Evolutionary conservation across 2,329 filamentous ascomycete genomes (phyloP).

Genomic region (Trichoderma breve): DNA sequence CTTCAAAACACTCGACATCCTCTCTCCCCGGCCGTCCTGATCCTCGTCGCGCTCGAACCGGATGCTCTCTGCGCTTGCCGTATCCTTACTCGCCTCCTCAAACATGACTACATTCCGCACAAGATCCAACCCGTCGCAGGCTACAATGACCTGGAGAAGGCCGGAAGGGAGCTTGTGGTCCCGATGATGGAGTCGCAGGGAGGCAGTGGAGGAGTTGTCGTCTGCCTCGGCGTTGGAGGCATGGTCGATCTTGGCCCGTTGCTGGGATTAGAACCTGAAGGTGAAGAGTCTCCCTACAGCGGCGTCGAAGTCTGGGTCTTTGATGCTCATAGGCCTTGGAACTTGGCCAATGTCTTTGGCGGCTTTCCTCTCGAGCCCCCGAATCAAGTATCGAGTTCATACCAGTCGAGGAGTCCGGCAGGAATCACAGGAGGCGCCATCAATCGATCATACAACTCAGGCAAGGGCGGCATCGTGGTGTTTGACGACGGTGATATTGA

Average conservation of each 20-base stretch:
- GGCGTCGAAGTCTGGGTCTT: constrained; percentile 96
- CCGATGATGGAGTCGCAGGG: constrained; percentile 86
- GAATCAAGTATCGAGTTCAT: constrained; percentile 45
- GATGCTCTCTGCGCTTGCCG: constrained; percentile 94
- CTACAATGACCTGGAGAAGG: constrained; percentile 82
- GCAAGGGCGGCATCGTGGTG: constrained; percentile 84
- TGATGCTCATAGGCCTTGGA: constrained; percentile 91
- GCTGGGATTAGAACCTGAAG: constrained; percentile 66
- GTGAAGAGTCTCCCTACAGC: constrained; percentile 65
- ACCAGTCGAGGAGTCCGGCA: constrained; percentile 51
- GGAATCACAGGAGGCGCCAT: constrained; percentile 76
- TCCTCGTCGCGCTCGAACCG: constrained; percentile 90
- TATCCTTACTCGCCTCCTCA: constrained; percentile 88
- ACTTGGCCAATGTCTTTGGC: constrained; percentile 88
- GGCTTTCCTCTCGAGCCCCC: constrained; percentile 59
- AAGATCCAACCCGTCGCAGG: constrained; percentile 95
- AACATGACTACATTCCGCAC: constrained; percentile 95
- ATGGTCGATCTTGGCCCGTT: constrained; percentile 82
- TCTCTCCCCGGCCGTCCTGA: constrained; percentile 84
- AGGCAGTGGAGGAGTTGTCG: constrained; percentile 81
- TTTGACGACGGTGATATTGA: constrained; percentile 96
- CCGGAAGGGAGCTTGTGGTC: constrained; percentile 72
- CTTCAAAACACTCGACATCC: constrained; percentile 83
- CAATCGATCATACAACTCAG: constrained; percentile 67
- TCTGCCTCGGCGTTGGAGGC: constrained; percentile 90